Evolutionary conservation across 116 monocot species (phyloP), one percentile per base, ranked within the genome.

Genomic region (Iris pallida): DNA sequence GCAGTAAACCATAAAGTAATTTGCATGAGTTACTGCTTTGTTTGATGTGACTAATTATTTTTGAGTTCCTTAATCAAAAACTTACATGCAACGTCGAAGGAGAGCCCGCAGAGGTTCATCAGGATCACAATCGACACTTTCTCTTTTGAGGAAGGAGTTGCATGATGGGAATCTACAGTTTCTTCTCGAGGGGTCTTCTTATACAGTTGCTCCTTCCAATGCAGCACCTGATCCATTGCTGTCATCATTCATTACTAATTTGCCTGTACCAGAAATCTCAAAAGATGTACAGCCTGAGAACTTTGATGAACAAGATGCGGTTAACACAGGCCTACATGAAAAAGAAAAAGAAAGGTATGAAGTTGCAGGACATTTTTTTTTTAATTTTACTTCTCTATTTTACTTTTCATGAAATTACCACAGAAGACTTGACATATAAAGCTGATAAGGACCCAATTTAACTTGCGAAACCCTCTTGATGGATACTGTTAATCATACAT

Each of bases 191-290:
- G 92, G 82, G 57, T 81, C 88, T 44, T 66, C 80, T 51, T 72
- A 71, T 52, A 10, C 61, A n/a, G 18, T 70, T 62, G 47, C 79
- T 72, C 65, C 82, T 7, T 55, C 74, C 12, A 64, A 68, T 55
- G 68, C 73, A 13, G 73, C 75, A 57, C 71, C 82, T 51, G 92
- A 92, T 83, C 88, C 92, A 61, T 81, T 92, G 53, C 63, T 92
- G 20, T 83, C 85, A 20, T 88, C 88, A 49, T 80, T 92, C 43
- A 83, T 92, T 65, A 71, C 73, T 58, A 88, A 64, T 67, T 65
- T 82, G 7, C 72, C 82, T 68, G 43, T 73, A 59, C 64, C 46
- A 30, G 92, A 83, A 55, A 51, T 69, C 67, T 45, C 66, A 20
- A 85, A 66, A 81, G 76, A 76, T 63, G 71, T 59, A 53, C 72